Base-by-base conservation (phyloP, 257 asterid species). In the Euphrasia confusa region DNA sequence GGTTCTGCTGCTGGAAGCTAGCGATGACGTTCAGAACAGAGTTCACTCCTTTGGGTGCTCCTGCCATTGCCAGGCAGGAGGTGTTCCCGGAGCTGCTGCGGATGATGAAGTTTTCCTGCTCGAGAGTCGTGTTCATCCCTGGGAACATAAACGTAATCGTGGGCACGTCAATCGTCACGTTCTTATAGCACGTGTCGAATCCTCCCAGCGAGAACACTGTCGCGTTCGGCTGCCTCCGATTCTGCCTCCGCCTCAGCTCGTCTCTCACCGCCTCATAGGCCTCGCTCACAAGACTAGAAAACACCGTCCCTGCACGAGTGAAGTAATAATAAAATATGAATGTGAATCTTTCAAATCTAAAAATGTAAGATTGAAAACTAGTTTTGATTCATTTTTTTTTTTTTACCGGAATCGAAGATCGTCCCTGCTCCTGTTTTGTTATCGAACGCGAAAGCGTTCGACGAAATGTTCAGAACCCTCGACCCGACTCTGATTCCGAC, bases 181-280 rank as follows among this genome's bases (percentile, higher is more conserved):
- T 60, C 89, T 91, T 60, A 92, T 91, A 91, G 76, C 98, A 91
- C n/a, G 98, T 88, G 75, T 91, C 98, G 63, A 91, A 91, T 1
- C 98, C 96, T 0, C 98, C 98, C 0, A 91, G 87, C 0, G 95
- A 74, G 1, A 94, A 67, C 45, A 91, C 80, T 4, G 65, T 62
- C 66, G 95, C 79, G 4, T 65, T 73, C 1, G 39, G 39, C 49
- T 42, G 14, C n/a, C 49, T 1, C 49, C 11, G 12, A 5, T 90
- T 81, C 95, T 88, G 86, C 59, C 85, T 58, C 49, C 88, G 80
- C 65, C 96, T 77, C 77, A 88, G 74, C 68, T 91, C 98, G 60
- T 82, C 76, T 58, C 96, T 72, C 73, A 91, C 85, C 53, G 95
- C 90, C 9, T 67, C 48, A 78, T 91, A 88, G 13, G 93, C 98